Base-by-base conservation (phyloP, 768 basidiomycete species). In the Chalciporus piperatus region DNA sequence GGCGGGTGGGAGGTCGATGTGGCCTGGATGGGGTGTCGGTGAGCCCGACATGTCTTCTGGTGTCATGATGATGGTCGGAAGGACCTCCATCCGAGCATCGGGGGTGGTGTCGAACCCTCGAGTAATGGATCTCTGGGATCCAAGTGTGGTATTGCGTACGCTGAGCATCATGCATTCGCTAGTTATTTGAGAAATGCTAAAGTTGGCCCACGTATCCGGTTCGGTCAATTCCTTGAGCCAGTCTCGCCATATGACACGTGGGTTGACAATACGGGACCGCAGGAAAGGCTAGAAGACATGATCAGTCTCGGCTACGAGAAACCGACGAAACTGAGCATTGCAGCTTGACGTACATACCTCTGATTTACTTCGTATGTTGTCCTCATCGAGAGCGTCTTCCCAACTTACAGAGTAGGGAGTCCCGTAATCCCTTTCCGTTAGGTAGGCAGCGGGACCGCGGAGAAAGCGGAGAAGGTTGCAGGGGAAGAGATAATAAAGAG, bases 401-500 rank as follows among this genome's bases (percentile, higher is more conserved):
- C 93, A 95, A 32, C 73, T 75, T 40, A 83, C 75, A n/a, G 74
- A 72, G 59, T 87, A 91, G 2, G 88, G 82, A 45, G 80, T 79
- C 42, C 77, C 69, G 32, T 80, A 69, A 4, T 65, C 62, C 57
- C 71, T 77, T 22, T 79, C 76, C 8, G 65, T 68, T 16, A 97
- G 70, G 59, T 92, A 93, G 33, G 70, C 66, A 9, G 76, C 74
- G 1, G 94, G 90, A 45, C 76, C 72, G 46, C 84, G 82, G 47
- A 94, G 69, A 67, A 97, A 97, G 48, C 78, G 80, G 51, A 96
- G 73, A 38, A 89, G 76, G 71, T 95, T 97, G 70, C 85, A 89
- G 1, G 94, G 94, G 73, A 91, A 97, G 43, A 94, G 81, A 60
- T 92, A 94, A 70, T 95, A 96, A 54, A 97, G 74, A 41, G 78